These are phyloP conservation scores for Heimioporus sp. DNA, from an alignment of 768 basidiomycete genomes.

Conservation along the genomic window DNA sequence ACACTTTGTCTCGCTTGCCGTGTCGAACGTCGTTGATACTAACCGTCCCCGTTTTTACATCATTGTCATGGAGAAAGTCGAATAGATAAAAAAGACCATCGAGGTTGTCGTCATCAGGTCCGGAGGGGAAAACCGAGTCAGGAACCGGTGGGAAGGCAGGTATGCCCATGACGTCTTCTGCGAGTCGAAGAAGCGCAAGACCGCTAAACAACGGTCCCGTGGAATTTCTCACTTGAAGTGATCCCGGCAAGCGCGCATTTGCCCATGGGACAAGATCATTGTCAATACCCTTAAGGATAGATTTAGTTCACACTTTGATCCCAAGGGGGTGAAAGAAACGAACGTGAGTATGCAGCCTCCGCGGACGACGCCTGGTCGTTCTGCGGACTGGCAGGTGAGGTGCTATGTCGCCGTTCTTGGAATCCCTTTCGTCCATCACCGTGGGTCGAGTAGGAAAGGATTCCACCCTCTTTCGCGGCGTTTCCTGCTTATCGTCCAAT, in stretches of 20 bases:
- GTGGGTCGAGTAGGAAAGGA: slow-evolving; percentile 48
- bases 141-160: slow-evolving; percentile 68
- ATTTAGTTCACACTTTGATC: background rate
- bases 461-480: slow-evolving; percentile 44
- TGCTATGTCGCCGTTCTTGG: slow-evolving; percentile 15
- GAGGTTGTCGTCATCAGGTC: slow-evolving; percentile 70
- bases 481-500: slow-evolving; percentile 29
- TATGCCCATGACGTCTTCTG: slow-evolving; percentile 74
- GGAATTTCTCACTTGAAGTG: slow-evolving; percentile 53
- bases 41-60: slow-evolving; percentile 86
- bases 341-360: slow-evolving; percentile 16
- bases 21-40: slow-evolving; percentile 91
- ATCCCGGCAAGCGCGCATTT: slow-evolving; percentile 73
- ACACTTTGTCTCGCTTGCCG: slow-evolving; percentile 77
- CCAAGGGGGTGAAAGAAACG: background rate
- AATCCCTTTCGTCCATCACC: slow-evolving; percentile 1
- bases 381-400: slow-evolving; percentile 70
- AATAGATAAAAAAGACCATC: slow-evolving; percentile 88
- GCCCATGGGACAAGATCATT: slow-evolving; percentile 79
- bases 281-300: slow-evolving; percentile 34
- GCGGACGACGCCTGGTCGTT: slow-evolving; percentile 29
- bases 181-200: slow-evolving; percentile 77
- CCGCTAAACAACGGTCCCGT: slow-evolving; percentile 55
- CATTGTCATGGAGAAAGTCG: slow-evolving; percentile 90
- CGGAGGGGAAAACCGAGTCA: slow-evolving; percentile 74